Base-by-base conservation (phyloP, 1,139 yeast genomes). In the Magnusiomyces paraingens region DNA sequence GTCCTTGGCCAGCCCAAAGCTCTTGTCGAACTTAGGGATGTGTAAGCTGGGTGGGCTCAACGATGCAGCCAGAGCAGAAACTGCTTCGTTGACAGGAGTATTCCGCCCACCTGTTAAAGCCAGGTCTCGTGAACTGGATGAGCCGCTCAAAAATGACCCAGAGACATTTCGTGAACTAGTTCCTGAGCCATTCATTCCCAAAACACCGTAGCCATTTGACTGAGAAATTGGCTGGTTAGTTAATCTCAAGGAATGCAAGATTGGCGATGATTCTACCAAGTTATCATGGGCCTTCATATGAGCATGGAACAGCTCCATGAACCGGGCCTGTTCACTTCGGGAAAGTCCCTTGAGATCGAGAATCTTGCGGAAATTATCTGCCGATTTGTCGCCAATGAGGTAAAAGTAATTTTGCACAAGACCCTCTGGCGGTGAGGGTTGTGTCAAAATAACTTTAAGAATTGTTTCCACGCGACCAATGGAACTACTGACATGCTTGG, bases 341-440 rank as follows among this genome's bases (percentile, higher is more conserved):
- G 73, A 58, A 20, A 83, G 72, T 5, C 85, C 84, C 67, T 86
- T 87, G 57, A 87, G 73, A 38, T 76, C 79, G 54, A 88, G 72
- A 3, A 88, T 72, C 64, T 86, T 87, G 57, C 70, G 66, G 64
- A 87, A 87, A 63, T 88, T 88, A 15, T 71, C 69, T 26, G 78
- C 68, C 18, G 83, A 81, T 52, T 75, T 75, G 67, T 88, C 96
- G 2, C 85, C 85, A 57, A 88, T 77, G 20, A 84, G 72, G 57
- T 77, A 77, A 65, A 87, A 81, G 67, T 88, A 88, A 62, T 77
- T 81, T 54, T 80, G 81, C 2, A 86, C 82, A 38, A 86, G 76
- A 17, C 80, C 82, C 56, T 86, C 82, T 71, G 72, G 79, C 52
- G 95, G 95, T 15, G 80, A 77, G 2, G 75, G 69, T 20, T 84